Evolutionary conservation across 1,284 basidiomycete species (phyloP), one percentile per base, ranked within the genome.

Genomic region (Naganishia sp.): DNA sequence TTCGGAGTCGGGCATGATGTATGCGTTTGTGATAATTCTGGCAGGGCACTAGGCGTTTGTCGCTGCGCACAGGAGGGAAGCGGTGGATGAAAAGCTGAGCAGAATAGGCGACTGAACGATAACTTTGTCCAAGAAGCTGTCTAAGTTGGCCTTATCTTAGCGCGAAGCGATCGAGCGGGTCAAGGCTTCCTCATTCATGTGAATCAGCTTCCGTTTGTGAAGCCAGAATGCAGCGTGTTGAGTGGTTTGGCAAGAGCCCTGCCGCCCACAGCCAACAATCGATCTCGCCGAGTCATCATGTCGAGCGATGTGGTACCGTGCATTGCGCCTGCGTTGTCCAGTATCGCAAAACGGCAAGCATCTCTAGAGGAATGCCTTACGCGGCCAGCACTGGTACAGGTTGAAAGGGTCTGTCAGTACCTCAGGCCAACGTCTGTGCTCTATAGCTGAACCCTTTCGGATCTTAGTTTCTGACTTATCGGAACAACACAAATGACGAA

Each of bases 1-100:
- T 78, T 48, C 69, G 23, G 61, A 21, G 13, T 61, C 59, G 36
- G 59, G 4, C 59, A 61, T 61, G 53, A 36, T 42, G 53, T 16
- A 31, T 49, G 33, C 21, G 45, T 23, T 46, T 18, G 45, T n/a
- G 18, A 4, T n/a, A 2, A 6, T 46, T 46, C 45, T 4, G 6
- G 7, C 10, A 6, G 9, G 7, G 45, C 2, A n/a, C 45, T 46
- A 44, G 11, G 2, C 18, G 43, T 13, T 44, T n/a, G 43, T 2
- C 43, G 18, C 15, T n/a, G 18, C 18, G 15, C 43, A 46, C 18
- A 46, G 16, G 45, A n/a, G 1, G 23, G 45, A 21, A 46, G 18
- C 9, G 45, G 45, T 46, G 18, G 45, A n/a, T 7, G 16, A 46
- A 18, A 23, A 15, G 6, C 44, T 11, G 7, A 16, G 46, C 25